These are phyloP conservation scores for Agaricus sinodeliciosus DNA, from an alignment of 768 basidiomycete species.

Conservation along the genomic window DNA sequence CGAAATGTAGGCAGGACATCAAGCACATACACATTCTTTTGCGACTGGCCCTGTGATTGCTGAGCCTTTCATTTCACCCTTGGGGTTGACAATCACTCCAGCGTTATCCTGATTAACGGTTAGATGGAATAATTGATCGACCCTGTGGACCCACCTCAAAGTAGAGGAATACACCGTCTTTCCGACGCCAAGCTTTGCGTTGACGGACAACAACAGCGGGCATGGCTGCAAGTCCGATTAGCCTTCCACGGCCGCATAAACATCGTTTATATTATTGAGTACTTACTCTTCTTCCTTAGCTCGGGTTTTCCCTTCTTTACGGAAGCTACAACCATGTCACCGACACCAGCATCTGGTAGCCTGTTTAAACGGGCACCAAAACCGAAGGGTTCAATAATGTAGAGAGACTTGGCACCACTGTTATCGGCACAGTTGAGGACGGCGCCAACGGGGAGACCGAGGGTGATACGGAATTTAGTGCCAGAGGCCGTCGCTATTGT, in stretches of 20 bases:
- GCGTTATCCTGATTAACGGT: slow-evolving; percentile 67
- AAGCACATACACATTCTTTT: slow-evolving; percentile 90
- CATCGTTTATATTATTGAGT: background rate
- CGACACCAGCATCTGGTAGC: slow-evolving; percentile 92
- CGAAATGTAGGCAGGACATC: background rate
- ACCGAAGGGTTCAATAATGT: slow-evolving; percentile 90
- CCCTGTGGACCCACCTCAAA: slow-evolving; percentile 59
- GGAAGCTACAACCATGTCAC: slow-evolving; percentile 92
- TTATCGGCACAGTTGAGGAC: slow-evolving; percentile 99
- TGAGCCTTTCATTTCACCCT: slow-evolving; percentile 99
- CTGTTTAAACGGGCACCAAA: slow-evolving; percentile 96
- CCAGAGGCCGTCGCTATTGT: slow-evolving; percentile 59
- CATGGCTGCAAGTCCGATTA: slow-evolving; percentile 58
- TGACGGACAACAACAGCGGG: slow-evolving; percentile 96
- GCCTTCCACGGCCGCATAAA: slow-evolving; percentile 3
- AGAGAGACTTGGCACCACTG: slow-evolving; percentile 96
- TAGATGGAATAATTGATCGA: background rate
- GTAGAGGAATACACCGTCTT: slow-evolving; percentile 98
- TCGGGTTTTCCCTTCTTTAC: slow-evolving; percentile 99
- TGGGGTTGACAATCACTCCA: slow-evolving; percentile 96
- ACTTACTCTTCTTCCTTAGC: slow-evolving; percentile 97
- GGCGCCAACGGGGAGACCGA: slow-evolving; percentile 90
- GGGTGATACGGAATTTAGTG: slow-evolving; percentile 94
- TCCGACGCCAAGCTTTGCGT: slow-evolving; percentile 96
- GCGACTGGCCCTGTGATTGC: slow-evolving; percentile 96